These are phyloP conservation scores for Telopea speciosissima DNA, from an alignment of 177 flowering plant species.

Conservation along the genomic window DNA sequence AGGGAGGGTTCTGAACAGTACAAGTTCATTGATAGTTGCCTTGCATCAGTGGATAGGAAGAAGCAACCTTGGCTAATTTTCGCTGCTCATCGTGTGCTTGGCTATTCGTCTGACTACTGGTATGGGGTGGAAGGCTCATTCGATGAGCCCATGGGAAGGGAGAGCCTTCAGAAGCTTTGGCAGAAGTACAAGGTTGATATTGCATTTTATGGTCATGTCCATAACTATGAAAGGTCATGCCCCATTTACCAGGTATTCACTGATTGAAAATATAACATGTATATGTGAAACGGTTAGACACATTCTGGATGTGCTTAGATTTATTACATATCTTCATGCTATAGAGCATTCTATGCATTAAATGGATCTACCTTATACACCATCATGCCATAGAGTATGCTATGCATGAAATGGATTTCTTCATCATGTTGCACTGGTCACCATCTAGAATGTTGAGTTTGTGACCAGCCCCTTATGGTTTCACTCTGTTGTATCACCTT, in stretches of 20 bases:
- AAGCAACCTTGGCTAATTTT: conserved; percentile 94
- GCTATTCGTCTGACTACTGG: conserved; percentile 58
- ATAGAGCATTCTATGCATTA: background rate
- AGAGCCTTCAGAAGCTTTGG: conserved; percentile 79
- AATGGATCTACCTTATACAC: background rate
- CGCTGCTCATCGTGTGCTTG: conserved; percentile 77
- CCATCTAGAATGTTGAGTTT: background rate
- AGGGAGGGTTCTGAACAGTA: conserved; percentile 88
- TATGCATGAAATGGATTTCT: background rate
- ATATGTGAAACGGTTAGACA: too few relatives aligned
- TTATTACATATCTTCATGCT: background rate
- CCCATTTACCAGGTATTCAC: conserved; percentile 64
- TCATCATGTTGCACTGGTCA: background rate
- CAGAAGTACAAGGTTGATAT: conserved; percentile 85
- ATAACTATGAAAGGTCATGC: conserved; percentile 84
- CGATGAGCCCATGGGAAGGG: conserved; percentile 85
- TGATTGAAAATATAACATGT: background rate
- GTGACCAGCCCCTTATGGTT: background rate
- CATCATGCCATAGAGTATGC: background rate
- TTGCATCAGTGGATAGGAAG: conserved; percentile 69
- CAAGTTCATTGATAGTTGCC: conserved; percentile 63
- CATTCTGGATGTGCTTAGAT: too few relatives aligned
- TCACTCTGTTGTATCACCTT: background rate
- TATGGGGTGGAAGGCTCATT: conserved; percentile 60
- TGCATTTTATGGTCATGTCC: conserved; percentile 85